These are phyloP conservation scores for Neolentinus lepideus DNA, from an alignment of 1,284 basidiomycete species.

Conservation along the genomic window DNA sequence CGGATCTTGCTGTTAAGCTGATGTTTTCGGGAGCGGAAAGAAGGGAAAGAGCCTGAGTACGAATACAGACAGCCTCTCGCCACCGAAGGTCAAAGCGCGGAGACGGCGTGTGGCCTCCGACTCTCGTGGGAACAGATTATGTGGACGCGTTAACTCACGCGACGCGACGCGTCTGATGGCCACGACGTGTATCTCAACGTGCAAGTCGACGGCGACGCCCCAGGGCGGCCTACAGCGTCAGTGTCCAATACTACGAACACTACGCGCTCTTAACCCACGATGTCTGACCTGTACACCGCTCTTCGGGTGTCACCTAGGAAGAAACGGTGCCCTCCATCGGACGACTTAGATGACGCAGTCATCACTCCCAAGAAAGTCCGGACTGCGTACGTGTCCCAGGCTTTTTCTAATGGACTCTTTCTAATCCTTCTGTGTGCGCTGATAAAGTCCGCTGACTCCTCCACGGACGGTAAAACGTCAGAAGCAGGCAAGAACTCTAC, in stretches of 20 bases:
- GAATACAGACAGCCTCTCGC: background rate
- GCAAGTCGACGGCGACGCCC: background rate
- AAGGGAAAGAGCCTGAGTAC: too few relatives aligned
- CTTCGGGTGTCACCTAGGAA: slow-evolving; percentile 61
- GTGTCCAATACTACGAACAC: background rate
- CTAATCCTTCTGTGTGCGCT: background rate
- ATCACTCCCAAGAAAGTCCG: slow-evolving; percentile 61
- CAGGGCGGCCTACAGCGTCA: background rate
- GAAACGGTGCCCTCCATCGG: slow-evolving; percentile 42
- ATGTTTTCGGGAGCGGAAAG: too few relatives aligned
- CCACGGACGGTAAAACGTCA: slow-evolving; percentile 34
- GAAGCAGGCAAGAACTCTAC: slow-evolving; percentile 31
- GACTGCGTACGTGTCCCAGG: slow-evolving; percentile 35
- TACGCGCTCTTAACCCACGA: slow-evolving; percentile 15
- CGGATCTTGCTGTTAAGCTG: too few relatives aligned
- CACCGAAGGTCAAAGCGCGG: background rate
- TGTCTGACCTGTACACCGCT: slow-evolving; percentile 57
- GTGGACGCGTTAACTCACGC: slow-evolving; percentile 11
- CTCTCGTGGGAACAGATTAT: slow-evolving; percentile 11
- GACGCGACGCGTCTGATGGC: background rate
- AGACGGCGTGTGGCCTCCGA: background rate
- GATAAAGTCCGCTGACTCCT: slow-evolving; percentile 45
- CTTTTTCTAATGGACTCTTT: background rate
- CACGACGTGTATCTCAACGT: background rate
- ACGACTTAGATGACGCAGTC: slow-evolving; percentile 43